These are phyloP conservation scores for Stylonectria norvegica DNA, from an alignment of 2,329 filamentous ascomycete species.

Conservation along the genomic window DNA sequence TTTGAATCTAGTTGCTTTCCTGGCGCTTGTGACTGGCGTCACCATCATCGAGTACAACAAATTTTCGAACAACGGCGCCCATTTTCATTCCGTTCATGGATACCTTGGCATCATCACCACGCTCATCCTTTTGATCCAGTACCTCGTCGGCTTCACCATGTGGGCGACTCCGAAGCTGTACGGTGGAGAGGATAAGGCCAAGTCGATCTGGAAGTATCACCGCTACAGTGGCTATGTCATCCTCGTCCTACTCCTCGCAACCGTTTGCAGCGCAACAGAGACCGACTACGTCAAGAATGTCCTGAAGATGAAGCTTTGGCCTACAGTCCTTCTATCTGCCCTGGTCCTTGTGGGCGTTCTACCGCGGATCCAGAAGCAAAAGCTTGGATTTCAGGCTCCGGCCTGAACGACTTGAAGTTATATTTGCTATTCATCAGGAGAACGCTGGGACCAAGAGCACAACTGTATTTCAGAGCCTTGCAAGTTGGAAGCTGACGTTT, in stretches of 20 bases:
- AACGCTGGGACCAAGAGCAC: too few relatives aligned
- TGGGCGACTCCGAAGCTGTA: conserved; percentile 73
- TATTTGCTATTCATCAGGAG: too few relatives aligned
- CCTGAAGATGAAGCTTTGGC: conserved; percentile 73
- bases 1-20: conserved; percentile 64
- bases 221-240: conserved; percentile 72
- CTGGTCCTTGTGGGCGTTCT: conserved; percentile 69
- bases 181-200: conserved; percentile 75
- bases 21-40: conserved; percentile 61
- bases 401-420: too few relatives aligned
- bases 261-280: conserved; percentile 69
- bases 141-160: conserved; percentile 76
- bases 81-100: conserved; percentile 79
- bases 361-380: conserved; percentile 76
- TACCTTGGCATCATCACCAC: conserved; percentile 78
- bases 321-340: conserved; percentile 61
- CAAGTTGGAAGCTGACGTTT: too few relatives aligned
- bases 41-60: conserved; percentile 84
- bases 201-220: conserved; percentile 87
- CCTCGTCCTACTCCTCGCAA: conserved; percentile 67
- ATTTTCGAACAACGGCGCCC: conserved; percentile 57
- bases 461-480: too few relatives aligned
- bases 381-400: conserved; percentile 57
- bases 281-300: conserved; percentile 70
- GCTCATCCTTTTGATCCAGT: conserved; percentile 67